Evolutionary conservation across 805 yeast species (phyloP).

Genomic region (Nakazawaea sp.): DNA sequence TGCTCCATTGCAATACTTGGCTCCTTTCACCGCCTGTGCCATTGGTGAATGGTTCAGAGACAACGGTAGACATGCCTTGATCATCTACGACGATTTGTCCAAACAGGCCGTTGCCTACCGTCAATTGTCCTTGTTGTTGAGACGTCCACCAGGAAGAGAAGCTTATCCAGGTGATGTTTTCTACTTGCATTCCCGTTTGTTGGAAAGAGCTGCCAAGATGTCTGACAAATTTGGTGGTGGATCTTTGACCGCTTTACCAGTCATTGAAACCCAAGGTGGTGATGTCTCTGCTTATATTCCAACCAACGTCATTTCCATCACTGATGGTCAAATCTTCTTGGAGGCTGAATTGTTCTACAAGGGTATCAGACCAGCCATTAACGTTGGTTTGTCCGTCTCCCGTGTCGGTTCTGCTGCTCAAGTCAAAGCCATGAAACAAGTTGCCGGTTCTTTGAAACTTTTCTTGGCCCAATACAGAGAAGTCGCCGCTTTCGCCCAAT

Average conservation of each 20-base stretch:
- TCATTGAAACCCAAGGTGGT: conserved; percentile 98
- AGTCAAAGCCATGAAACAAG: conserved; percentile 99
- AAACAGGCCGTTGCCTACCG: conserved; percentile 99
- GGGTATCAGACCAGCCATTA: conserved; percentile 99
- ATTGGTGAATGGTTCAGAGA: conserved; percentile 99
- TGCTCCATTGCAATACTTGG: conserved; percentile 99
- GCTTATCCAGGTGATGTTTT: conserved; percentile 97
- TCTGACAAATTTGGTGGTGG: conserved; percentile 85
- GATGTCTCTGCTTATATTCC: conserved; percentile 98
- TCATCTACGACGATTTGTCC: conserved; percentile 95
- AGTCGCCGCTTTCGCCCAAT: conserved; percentile 99
- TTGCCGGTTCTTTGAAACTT: conserved; percentile 99
- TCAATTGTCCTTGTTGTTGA: conserved; percentile 94
- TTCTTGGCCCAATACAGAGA: conserved; percentile 99
- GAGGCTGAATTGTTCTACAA: conserved; percentile 99
- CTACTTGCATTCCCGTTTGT: conserved; percentile 90
- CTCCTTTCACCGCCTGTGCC: conserved; percentile 99
- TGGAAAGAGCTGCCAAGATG: conserved; percentile 98
- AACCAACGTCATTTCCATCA: conserved; percentile 95
- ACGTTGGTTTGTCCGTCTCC: conserved; percentile 99
- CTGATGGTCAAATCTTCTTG: conserved; percentile 97
- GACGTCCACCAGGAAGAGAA: conserved; percentile 97
- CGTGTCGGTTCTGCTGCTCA: conserved; percentile 99
- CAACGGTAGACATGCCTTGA: conserved; percentile 96
- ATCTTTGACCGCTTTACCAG: conserved; percentile 92